Evolutionary conservation across 2,329 filamentous ascomycete genomes (phyloP), one percentile per base, ranked within the genome.

Genomic region (Botryotinia narcissicola): DNA sequence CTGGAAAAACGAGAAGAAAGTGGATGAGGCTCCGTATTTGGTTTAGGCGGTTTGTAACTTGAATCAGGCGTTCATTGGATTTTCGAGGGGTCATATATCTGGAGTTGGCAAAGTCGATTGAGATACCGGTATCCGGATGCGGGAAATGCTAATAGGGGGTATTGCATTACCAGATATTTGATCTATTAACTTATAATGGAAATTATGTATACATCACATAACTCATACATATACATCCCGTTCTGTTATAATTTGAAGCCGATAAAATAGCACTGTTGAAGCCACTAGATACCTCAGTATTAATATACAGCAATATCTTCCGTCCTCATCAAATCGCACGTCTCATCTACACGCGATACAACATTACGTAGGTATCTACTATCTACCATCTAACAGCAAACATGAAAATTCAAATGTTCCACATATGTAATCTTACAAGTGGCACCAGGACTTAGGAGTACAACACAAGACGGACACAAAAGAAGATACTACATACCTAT

Each of bases 1-100:
- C 78, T 97, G 95, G 94, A 85, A 85, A 74, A 93, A 95, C 81
- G 87, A 86, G 76, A 97, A 94, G 0, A 79, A 92, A 75, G 81
- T 98, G 64, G 93, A 97, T 76, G 95, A 98, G 83, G 93, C 95
- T 78, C 82, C 84, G 59, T 90, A 87, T 78, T 80, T 78, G 18
- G 62, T 79, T 57, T 57, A 32, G 29, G 51, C n/a, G 14, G 7
- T 14, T 29, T 57, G 51, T 32, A 1, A 2, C 10, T 10, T 48
- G 9, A 12, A 18, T 57, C 12, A 57, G 51, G n/a, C n/a, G 51
- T 32, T 32, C 14, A n/a, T 32, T 29, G 51, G 14, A 57, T 32
- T 29, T 57, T n/a, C 1, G 25, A n/a, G 51, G n/a, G n/a, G 7
- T 18, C 9, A 29, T 18, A 29, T 18, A 18, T 32, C n/a, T 57